Base-by-base conservation (phyloP, 2,329 filamentous ascomycete species). In the Aspergillus neotritici region DNA sequence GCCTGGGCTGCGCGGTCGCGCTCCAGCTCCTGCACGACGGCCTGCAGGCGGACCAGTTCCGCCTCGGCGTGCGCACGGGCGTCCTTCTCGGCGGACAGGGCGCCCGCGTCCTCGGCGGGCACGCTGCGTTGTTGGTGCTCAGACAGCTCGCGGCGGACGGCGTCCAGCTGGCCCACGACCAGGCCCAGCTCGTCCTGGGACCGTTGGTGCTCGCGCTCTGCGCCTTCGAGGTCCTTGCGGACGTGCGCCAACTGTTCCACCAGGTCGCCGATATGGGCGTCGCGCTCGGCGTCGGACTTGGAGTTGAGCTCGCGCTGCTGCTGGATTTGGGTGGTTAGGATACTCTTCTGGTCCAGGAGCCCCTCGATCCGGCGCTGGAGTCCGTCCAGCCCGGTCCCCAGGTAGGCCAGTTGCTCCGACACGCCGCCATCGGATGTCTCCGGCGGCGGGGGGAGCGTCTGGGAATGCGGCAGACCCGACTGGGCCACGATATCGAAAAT, bases 301-400 rank as follows among this genome's bases (percentile, higher is more conserved):
- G 77, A 89, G 68, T 94, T 94, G 44, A 96, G 77, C 60, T 94
- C 88, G 46, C 90, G 85, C 67, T 97, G 91, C 63, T 97, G 90
- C 69, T 94, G 91, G 58, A 96, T 91, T 64, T 97, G 90, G 34
- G 89, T 82, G 58, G 91, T 85, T 7, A 97, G 76, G 15, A 95
- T 90, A 37, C 82, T 80, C 62, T 95, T 94, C 62, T 97, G 90
- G 55, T 95, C 87, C 49, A 87, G 83, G 30, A 96, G 72, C 14
- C 79, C 79, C 13, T 83, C 84, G n/a, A 87, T 79, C 46, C 87
- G 85, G 32, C 76, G 75, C 60, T 89, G 87, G 4, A 96, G 71
- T 69, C 82, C 85, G 56, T 89, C 84, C 1, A 97, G 82, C 57
- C 87, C 87, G 7, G 79, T 72, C 12, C 82, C 84, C 63, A 97